Evolutionary conservation across 345 rosid genomes (phyloP), one percentile per base, ranked within the genome.

Genomic region (Citrus maxima): DNA sequence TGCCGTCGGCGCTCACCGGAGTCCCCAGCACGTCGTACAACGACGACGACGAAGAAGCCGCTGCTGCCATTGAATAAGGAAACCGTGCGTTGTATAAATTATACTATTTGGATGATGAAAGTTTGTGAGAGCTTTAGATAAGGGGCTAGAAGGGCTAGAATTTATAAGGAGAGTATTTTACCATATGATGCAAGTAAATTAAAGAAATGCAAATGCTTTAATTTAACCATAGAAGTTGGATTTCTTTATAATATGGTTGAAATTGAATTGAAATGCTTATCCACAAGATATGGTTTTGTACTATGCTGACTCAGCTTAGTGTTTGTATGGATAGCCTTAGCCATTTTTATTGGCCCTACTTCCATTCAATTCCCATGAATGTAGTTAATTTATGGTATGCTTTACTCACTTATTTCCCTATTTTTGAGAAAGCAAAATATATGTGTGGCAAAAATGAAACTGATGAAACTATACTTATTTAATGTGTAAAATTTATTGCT

Each of bases 1-100:
- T 74, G 59, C 81, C 59, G 46, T 73, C 80, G 5, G 96, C 90
- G 34, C 80, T 73, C 66, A n/a, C 6, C 1, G 90, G 74, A n/a
- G 88, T 77, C 35, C 96, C 92, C 2, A 90, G 81, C 35, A 90
- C 89, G 24, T 88, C 87, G 60, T 92, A 88, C 21, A 88, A 63
- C 13, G 91, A 88, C 3, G 77, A 75, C 1, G 84, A 27, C 5
- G 88, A 70, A 54, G 85, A 70, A 54, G 85, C 80, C 78, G 70
- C 13, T 13, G 73, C 4, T 2, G 69, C 59, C 67, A 70, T 27
- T 28, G 18, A 10, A 64, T 28, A 1, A 40, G 4, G 19, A 54
- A 9, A 62, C 19, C 1, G 16, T 3, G 4, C 51, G 51, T 46
- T 12, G 51, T 46, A 13, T 46, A 0, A 0, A 12, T 12, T 46